Percentiles rank a stretch among this genome's conserved stretches.
Evolutionary conservation across 106 monocot genomes (phyloP).

Genomic region (Amphibolis antarctica): DNA sequence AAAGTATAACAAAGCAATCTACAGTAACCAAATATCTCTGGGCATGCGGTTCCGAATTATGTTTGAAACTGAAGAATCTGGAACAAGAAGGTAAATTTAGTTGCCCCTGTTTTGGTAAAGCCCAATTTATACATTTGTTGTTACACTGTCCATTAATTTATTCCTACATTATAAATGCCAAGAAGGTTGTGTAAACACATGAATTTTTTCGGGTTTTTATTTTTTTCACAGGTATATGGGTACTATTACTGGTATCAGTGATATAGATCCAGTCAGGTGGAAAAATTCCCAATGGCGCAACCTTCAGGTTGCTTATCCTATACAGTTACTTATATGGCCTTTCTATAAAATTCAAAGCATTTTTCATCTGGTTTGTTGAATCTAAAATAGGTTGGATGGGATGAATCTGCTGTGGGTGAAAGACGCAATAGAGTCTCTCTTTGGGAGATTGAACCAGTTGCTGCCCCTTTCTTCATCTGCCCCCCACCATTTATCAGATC

Average conservation of each 20-base stretch:
- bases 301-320: constrained; percentile 43
- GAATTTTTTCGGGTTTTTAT: neutral
- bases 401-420: constrained; percentile 72
- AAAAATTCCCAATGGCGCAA: constrained; percentile 96
- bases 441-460: constrained; percentile 94
- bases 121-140: too few relatives aligned
- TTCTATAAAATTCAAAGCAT: neutral
- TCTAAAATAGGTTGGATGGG: constrained; percentile 67
- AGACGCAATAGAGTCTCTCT: constrained; percentile 62
- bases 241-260: constrained; percentile 86
- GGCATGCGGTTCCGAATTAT: constrained; percentile 90
- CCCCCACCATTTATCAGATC: constrained; percentile 75
- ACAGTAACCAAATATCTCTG: constrained; percentile 49
- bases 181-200: too few relatives aligned
- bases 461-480: constrained; percentile 71
- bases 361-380: too few relatives aligned
- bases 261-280: constrained; percentile 89
- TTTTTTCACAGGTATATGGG: constrained; percentile 71
- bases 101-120: too few relatives aligned
- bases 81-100: constrained; percentile 64
- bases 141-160: too few relatives aligned
- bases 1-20: constrained; percentile 71
- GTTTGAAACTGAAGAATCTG: constrained; percentile 90
- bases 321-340: neutral
- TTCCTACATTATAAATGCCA: too few relatives aligned